Evolutionary conservation across 2,329 filamentous ascomycete species (phyloP).

Genomic region (Orbilia quercus): DNA sequence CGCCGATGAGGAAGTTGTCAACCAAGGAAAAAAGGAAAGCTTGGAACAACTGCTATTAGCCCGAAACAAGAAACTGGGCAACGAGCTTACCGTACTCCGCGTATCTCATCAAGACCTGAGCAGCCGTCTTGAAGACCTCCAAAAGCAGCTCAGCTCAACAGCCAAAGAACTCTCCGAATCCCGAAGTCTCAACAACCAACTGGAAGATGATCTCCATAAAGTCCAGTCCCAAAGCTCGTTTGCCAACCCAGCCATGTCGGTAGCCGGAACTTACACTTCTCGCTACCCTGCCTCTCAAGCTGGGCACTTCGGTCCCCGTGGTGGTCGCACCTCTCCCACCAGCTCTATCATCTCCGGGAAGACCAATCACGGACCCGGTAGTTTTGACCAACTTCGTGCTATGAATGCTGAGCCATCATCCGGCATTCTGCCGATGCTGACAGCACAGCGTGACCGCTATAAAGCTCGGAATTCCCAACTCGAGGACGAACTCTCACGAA

Average conservation of each 20-base stretch:
- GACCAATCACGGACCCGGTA: slow-evolving; percentile 71
- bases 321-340: slow-evolving; percentile 82
- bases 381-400: slow-evolving; percentile 54
- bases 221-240: slow-evolving; percentile 86
- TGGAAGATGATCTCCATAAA: slow-evolving; percentile 90
- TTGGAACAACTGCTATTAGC: slow-evolving; percentile 90
- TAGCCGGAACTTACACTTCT: slow-evolving; percentile 89
- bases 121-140: slow-evolving; percentile 78
- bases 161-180: slow-evolving; percentile 88
- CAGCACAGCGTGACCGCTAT: slow-evolving; percentile 96
- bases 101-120: slow-evolving; percentile 93
- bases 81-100: slow-evolving; percentile 90
- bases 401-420: slow-evolving; percentile 67
- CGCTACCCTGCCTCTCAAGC: slow-evolving; percentile 76
- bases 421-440: slow-evolving; percentile 96
- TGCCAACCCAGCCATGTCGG: slow-evolving; percentile 80
- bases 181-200: slow-evolving; percentile 83
- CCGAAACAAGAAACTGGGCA: slow-evolving; percentile 94
- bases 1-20: slow-evolving; percentile 62
- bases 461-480: slow-evolving; percentile 94
- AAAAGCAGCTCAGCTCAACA: slow-evolving; percentile 83
- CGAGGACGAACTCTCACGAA: slow-evolving; percentile 87
- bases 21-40: slow-evolving; percentile 74
- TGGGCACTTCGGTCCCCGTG: slow-evolving; percentile 65
- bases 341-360: slow-evolving; percentile 99